phyloP scores from a whole-genome alignment of 768 basidiomycete genomes.

The Ramaria sp. region DNA sequence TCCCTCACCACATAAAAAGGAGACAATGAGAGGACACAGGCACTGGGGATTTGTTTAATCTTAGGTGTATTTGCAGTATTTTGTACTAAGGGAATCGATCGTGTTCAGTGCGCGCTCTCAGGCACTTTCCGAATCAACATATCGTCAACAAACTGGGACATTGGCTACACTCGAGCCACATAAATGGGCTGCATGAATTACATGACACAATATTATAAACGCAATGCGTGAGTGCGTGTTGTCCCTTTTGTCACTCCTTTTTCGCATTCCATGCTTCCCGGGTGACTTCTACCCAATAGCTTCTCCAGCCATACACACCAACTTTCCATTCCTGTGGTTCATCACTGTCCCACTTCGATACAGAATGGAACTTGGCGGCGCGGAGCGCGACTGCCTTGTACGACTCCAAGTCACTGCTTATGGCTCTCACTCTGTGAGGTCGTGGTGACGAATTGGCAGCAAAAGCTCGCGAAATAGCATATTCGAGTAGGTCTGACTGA shows the following conservation, averaged over 20 bases:
- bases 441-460: constrained; percentile 30
- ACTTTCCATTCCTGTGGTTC: constrained; percentile 47
- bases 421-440: not conserved
- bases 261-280: constrained; percentile 6
- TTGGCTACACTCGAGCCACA: no score
- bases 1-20: no score
- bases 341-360: constrained; percentile 32
- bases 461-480: constrained; percentile 53
- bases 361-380: constrained; percentile 35
- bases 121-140: no score
- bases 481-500: constrained; percentile 56
- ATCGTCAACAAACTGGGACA: no score
- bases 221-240: not conserved
- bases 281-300: constrained; percentile 7
- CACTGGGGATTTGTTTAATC: no score
- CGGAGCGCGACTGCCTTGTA: constrained; percentile 39
- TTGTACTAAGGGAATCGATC: no score
- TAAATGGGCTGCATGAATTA: no score
- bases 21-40: no score
- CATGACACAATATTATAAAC: no score
- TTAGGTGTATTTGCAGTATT: no score
- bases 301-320: constrained; percentile 6
- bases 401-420: constrained; percentile 22
- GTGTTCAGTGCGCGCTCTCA: no score
- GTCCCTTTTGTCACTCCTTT: not conserved